A percentile compares a stretch with the other conserved stretches of the same genome.
These are phyloP conservation scores for Westerdykella sp. DNA, from an alignment of 2,329 filamentous ascomycete genomes.

Conservation along the genomic window DNA sequence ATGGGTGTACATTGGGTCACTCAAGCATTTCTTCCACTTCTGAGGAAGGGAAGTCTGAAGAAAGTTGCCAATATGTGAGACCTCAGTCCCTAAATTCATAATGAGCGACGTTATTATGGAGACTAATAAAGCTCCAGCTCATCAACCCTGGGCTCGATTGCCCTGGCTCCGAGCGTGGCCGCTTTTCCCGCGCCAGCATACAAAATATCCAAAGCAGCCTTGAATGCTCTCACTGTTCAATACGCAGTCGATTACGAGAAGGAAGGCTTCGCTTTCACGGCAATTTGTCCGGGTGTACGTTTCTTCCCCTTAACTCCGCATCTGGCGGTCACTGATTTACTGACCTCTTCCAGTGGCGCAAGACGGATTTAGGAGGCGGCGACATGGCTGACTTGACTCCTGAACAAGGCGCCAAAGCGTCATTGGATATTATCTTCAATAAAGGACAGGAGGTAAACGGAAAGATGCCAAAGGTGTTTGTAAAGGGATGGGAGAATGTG, in stretches of 20 bases:
- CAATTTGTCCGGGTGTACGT: constrained; percentile 43
- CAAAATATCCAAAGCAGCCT: constrained; percentile 45
- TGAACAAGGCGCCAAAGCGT: constrained; percentile 35
- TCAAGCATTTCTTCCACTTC: not conserved
- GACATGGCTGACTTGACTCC: constrained; percentile 39
- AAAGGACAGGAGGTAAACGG: no score
- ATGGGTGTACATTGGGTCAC: constrained; percentile 1
- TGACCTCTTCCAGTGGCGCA: constrained; percentile 37
- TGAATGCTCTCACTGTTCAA: constrained; percentile 45
- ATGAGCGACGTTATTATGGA: no score
- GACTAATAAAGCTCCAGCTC: constrained; percentile 4
- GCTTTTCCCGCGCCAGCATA: constrained; percentile 31
- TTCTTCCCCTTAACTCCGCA: not conserved
- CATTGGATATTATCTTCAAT: constrained; percentile 42
- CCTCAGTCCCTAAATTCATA: no score
- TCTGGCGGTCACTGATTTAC: not conserved
- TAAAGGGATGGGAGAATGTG: no score
- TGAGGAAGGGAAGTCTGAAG: not conserved
- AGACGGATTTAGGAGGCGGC: constrained; percentile 40
- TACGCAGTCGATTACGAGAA: constrained; percentile 34
- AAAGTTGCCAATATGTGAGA: no score
- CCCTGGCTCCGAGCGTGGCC: constrained; percentile 15
- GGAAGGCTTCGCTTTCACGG: constrained; percentile 41
- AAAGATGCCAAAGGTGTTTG: no score
- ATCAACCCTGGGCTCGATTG: constrained; percentile 42